Evolutionary conservation across 2,329 filamentous ascomycete species (phyloP).

Genomic region (Trichoderma arundinaceum): DNA sequence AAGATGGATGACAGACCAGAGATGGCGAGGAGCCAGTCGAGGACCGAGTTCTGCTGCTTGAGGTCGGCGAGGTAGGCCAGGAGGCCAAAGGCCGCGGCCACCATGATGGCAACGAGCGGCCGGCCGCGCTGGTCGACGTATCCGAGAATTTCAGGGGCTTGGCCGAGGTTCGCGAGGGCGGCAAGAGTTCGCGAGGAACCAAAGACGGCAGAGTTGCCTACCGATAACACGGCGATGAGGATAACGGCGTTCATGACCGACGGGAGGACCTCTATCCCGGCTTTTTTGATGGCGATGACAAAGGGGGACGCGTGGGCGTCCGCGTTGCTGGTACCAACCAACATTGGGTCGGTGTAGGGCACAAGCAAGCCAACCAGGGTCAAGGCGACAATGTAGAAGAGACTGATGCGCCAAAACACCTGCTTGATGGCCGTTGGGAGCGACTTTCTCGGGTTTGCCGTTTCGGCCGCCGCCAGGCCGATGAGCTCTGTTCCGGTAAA

Average conservation of each 20-base stretch:
- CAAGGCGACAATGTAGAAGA: slow-evolving; percentile 87
- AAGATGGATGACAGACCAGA: slow-evolving; percentile 75
- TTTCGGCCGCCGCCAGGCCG: slow-evolving; percentile 77
- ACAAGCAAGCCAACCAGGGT: slow-evolving; percentile 82
- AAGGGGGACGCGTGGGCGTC: slow-evolving; percentile 84
- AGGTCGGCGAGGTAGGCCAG: slow-evolving; percentile 76
- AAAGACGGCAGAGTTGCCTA: slow-evolving; percentile 90
- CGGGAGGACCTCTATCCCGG: slow-evolving; percentile 79
- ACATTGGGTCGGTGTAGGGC: slow-evolving; percentile 68
- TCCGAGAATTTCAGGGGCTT: slow-evolving; percentile 75
- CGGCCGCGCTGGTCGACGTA: slow-evolving; percentile 85
- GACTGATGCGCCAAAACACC: slow-evolving; percentile 90
- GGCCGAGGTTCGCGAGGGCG: slow-evolving; percentile 84
- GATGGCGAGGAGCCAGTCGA: slow-evolving; percentile 77
- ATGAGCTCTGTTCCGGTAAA: slow-evolving; percentile 79
- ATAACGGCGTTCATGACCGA: slow-evolving; percentile 94
- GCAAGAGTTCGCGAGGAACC: slow-evolving; percentile 89
- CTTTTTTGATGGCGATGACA: slow-evolving; percentile 87
- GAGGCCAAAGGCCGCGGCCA: slow-evolving; percentile 71
- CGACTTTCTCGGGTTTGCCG: slow-evolving; percentile 76
- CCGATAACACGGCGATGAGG: slow-evolving; percentile 84
- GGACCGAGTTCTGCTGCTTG: slow-evolving; percentile 62
- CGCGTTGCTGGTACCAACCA: slow-evolving; percentile 64
- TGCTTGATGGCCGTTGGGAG: slow-evolving; percentile 88
- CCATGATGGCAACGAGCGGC: slow-evolving; percentile 72